These are phyloP conservation scores for Pseudisothecium myosuroides DNA, from an alignment of 225 moss, liverwort and hornwort species.

Conservation along the genomic window DNA sequence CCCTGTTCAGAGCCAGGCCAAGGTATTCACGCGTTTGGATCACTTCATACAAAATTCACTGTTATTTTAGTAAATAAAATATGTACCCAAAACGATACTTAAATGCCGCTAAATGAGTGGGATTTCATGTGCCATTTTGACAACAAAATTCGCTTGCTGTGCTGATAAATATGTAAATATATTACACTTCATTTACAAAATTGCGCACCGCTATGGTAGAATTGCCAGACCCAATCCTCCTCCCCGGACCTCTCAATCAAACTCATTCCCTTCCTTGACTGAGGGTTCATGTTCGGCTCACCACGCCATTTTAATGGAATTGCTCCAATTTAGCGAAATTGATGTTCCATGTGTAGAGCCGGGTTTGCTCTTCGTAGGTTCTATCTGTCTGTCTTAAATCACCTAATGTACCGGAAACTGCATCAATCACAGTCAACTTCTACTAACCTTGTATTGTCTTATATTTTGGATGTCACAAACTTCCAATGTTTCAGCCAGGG, in stretches of 20 bases:
- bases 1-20: slow-evolving; percentile 39
- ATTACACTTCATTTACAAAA: not conserved
- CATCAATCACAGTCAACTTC: not conserved
- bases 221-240: not conserved
- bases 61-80: not conserved
- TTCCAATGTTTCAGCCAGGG: slow-evolving; percentile 10
- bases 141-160: not conserved
- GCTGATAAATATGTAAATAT: not conserved
- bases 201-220: not conserved
- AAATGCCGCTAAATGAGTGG: not conserved
- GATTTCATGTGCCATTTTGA: not conserved
- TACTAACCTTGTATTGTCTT: not conserved
- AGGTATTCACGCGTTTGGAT: not conserved
- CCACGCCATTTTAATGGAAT: not conserved
- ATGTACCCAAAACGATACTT: not conserved
- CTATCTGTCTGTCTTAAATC: not conserved
- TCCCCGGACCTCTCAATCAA: not conserved
- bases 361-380: not conserved
- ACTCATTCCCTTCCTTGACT: not conserved
- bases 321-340: not conserved
- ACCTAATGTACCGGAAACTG: not conserved
- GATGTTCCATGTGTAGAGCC: not conserved
- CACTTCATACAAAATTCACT: not conserved
- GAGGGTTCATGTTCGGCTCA: not conserved
- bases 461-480: not conserved